Percentiles rank a stretch among this genome's conserved stretches.
Conservation (phyloP, 139 green algal genomes). For the Yamagishiella unicocca region DNA sequence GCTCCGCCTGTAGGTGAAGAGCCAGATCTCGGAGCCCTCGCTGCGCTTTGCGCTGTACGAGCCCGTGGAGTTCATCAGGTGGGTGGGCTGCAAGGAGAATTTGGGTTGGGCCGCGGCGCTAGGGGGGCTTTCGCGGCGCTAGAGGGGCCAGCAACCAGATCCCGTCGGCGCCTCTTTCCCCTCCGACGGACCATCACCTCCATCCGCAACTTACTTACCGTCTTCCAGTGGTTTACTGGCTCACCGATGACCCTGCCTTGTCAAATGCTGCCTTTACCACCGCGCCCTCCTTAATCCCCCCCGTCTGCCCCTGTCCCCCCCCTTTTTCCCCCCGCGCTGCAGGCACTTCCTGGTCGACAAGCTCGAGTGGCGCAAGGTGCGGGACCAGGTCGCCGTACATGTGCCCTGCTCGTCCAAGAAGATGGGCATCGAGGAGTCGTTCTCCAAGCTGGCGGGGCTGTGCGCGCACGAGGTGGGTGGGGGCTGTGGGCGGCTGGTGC, state of each 20-base stretch:
- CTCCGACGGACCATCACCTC: neutral
- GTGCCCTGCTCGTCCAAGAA: slow-evolving; percentile 98
- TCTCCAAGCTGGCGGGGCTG: slow-evolving; percentile 87
- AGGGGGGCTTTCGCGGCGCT: too few species aligned
- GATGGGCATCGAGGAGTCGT: slow-evolving; percentile 94
- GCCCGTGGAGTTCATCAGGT: slow-evolving; percentile 95
- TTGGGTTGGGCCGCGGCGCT: too few species aligned
- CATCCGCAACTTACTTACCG: neutral
- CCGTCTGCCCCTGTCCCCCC: too few species aligned
- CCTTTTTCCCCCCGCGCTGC: too few species aligned
- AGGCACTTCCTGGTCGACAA: slow-evolving; percentile 93
- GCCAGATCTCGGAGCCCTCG: slow-evolving; percentile 73
- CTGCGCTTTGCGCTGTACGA: slow-evolving; percentile 94
- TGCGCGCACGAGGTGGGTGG: slow-evolving; percentile 83
- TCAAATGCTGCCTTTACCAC: neutral
- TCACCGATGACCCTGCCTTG: too few species aligned
- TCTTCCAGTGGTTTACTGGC: neutral
- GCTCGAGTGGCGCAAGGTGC: slow-evolving; percentile 93
- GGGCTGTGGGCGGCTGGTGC: too few species aligned
- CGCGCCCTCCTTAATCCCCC: neutral
- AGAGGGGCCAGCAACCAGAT: too few species aligned
- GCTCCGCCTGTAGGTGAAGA: slow-evolving; percentile 78
- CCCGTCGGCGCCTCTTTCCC: too few species aligned
- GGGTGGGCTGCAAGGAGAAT: neutral
- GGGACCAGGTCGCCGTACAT: slow-evolving; percentile 91